These are phyloP conservation scores for Lachnellula occidentalis DNA, from an alignment of 2,329 filamentous ascomycete species.

Conservation along the genomic window DNA sequence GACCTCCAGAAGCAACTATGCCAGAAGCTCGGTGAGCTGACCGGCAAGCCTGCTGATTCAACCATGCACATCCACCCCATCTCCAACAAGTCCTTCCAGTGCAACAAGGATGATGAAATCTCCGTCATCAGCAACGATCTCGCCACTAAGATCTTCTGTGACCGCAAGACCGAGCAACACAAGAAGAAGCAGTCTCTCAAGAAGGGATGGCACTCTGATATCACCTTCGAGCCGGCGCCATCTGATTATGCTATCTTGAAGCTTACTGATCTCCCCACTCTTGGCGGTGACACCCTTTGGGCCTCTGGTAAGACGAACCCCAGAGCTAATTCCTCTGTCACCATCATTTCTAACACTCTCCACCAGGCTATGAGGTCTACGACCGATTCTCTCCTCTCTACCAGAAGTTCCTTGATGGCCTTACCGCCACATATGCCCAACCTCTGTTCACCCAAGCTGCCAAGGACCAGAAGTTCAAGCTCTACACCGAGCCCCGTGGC, in stretches of 20 bases:
- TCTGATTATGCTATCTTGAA: constrained; percentile 50
- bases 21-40: constrained; percentile 47
- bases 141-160: constrained; percentile 45
- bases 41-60: constrained; percentile 51
- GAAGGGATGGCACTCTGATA: constrained; percentile 48
- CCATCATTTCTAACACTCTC: neutral
- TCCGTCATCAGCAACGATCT: constrained; percentile 56
- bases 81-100: constrained; percentile 34
- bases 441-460: constrained; percentile 47
- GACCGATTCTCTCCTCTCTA: constrained; percentile 54
- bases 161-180: constrained; percentile 32
- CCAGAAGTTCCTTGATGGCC: constrained; percentile 51
- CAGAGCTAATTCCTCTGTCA: constrained; percentile 33
- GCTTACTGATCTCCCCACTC: constrained; percentile 41
- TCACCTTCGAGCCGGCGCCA: constrained; percentile 48
- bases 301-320: neutral
- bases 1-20: constrained; percentile 43
- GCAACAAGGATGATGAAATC: constrained; percentile 48
- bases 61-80: constrained; percentile 53
- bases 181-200: constrained; percentile 42
- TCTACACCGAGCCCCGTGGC: constrained; percentile 44
- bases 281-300: constrained; percentile 39
- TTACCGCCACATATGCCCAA: constrained; percentile 52
- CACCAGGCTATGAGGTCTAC: constrained; percentile 53
- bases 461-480: constrained; percentile 37